Evolutionary conservation across 345 rosid genomes (phyloP).

Genomic region (Eucalyptus erythrocorys): DNA sequence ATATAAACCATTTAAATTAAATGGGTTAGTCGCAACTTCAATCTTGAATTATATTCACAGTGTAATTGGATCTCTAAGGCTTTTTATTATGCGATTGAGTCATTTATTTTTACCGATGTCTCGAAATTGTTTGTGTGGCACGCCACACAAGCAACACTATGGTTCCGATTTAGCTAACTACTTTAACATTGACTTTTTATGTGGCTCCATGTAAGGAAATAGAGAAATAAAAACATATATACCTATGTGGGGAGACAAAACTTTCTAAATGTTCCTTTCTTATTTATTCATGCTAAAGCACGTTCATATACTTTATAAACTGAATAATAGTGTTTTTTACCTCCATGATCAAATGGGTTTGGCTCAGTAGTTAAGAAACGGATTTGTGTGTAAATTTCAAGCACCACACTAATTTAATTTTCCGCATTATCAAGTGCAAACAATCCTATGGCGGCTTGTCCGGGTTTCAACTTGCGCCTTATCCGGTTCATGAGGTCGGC

Average conservation of each 20-base stretch:
- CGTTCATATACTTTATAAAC: no score
- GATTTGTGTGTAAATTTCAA: accelerated
- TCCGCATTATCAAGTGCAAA: neutral
- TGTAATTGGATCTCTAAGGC: neutral
- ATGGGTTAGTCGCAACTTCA: neutral
- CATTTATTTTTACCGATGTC: neutral
- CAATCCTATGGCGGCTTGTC: neutral
- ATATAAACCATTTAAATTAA: neutral
- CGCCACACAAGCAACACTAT: no score
- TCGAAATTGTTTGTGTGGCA: no score
- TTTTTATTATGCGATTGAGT: neutral
- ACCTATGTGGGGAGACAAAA: no score
- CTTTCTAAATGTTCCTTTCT: no score
- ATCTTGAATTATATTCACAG: neutral
- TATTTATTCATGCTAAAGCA: no score
- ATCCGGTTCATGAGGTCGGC: neutral
- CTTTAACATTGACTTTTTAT: no score
- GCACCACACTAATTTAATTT: accelerated
- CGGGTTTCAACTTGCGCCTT: neutral
- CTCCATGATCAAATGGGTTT: accelerated
- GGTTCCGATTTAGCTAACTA: no score
- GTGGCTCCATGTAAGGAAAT: no score
- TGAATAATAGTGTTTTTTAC: neutral
- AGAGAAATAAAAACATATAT: no score
- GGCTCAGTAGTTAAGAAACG: neutral